phyloP scores from a whole-genome alignment of 73 alveolate genomes.

The Symbiodinium pilosum region DNA sequence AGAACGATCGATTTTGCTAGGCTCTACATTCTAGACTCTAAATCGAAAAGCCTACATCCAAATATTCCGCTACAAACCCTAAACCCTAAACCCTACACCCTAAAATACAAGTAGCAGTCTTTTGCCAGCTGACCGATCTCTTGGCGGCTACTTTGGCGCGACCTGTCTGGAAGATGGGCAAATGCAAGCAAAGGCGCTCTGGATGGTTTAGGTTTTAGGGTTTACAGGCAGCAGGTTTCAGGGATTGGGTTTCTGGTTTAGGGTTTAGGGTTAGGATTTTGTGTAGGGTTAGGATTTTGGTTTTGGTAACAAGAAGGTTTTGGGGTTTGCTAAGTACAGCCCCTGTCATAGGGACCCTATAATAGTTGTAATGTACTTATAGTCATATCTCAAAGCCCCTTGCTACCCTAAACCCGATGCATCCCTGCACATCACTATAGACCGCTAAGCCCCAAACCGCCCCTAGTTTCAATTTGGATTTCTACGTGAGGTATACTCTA shows the following conservation, averaged over 20 bases:
- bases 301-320: not conserved
- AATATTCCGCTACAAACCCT: not conserved
- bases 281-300: not conserved
- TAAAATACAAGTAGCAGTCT: not conserved
- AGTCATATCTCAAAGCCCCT: too few species aligned
- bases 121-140: conserved; percentile 63
- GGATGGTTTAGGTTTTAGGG: not conserved
- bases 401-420: too few species aligned
- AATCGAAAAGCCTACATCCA: not conserved
- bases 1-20: too few species aligned
- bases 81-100: not conserved
- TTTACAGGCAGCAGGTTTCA: not conserved
- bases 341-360: not conserved
- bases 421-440: too few species aligned
- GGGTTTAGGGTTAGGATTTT: not conserved
- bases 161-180: conserved; percentile 56
- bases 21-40: too few species aligned
- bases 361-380: not conserved
- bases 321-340: not conserved
- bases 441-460: too few species aligned
- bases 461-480: too few species aligned
- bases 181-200: conserved; percentile 32
- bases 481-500: too few species aligned
- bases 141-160: conserved; percentile 94
- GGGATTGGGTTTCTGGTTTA: not conserved